Evolutionary conservation across 805 yeast species (phyloP), one percentile per base, ranked within the genome.

Genomic region (Vanderwaltozyma tropicalis): DNA sequence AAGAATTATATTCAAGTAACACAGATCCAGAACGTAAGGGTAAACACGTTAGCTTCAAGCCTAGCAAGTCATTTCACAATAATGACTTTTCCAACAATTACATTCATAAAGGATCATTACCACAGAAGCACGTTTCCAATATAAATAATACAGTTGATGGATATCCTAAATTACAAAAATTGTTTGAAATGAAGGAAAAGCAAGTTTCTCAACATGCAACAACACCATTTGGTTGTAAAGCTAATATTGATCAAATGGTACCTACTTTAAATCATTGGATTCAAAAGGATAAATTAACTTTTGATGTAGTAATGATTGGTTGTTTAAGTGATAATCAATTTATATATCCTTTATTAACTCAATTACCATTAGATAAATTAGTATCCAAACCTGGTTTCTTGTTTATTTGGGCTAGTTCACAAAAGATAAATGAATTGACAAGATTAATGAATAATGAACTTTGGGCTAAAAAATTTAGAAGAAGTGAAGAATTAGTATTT

Each of bases 231-330:
- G 95, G 95, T 0, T 67, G 70, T 8, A 66, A 80, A 32, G 71
- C 73, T 3, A 59, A 64, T 13, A 64, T 66, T 10, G 69, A 70
- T 24, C 62, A 72, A 37, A 76, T 86, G 57, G 65, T 75, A 6
- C 70, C 71, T 1, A 68, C 71, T 0, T 62, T 88, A 40, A 69
- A 72, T 40, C 52, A 57, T 16, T 82, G 95, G 94, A 73, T 76
- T 24, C 57, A 61, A 14, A 63, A 64, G 15, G 74, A 76, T 40
- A 67, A 71, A 7, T 52, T 83, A 28, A 74, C 73, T 42, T 89
- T 88, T 58, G 96, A 88, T 55, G 94, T 86, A 10, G 81, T 89
- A 12, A 85, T 89, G 94, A 76, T 88, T 38, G 94, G 95, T 1
- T 89, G 92, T 3, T 65, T 89, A 35, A 72, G 80, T 1, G 88